phyloP scores from a whole-genome alignment of 148 eudicot species.

The Selenicereus undatus region DNA sequence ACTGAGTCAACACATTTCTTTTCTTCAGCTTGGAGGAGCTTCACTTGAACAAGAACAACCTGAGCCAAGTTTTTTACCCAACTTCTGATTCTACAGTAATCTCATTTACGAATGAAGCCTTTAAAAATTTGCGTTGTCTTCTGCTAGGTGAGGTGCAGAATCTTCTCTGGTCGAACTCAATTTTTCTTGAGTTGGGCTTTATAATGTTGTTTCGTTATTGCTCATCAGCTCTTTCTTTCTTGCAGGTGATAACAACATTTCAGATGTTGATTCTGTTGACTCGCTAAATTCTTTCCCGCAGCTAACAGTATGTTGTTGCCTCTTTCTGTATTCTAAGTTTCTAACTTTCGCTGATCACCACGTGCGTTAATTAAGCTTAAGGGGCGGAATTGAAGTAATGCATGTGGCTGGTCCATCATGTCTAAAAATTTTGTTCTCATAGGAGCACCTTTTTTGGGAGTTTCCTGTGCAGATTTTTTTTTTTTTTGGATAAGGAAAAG shows the following conservation, averaged over 20 bases:
- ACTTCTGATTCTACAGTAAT: conserved; percentile 25
- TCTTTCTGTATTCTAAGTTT: conserved; percentile 4
- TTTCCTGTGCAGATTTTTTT: neutral
- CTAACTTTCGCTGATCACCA: neutral
- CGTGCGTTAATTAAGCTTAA: neutral
- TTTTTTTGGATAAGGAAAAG: too few species aligned
- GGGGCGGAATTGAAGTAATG: neutral
- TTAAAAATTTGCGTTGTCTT: conserved; percentile 63
- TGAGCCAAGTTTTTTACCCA: conserved; percentile 58
- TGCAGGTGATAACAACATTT: conserved; percentile 76
- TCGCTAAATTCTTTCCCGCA: conserved; percentile 71
- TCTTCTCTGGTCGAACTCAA: neutral
- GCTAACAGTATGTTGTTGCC: conserved; percentile 44
- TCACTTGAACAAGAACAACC: conserved; percentile 68
- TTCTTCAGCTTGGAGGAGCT: conserved; percentile 75
- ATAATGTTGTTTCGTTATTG: conserved; percentile 1
- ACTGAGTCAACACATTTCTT: conserved; percentile 13
- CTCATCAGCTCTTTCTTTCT: conserved; percentile 14
- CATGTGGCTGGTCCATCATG: neutral
- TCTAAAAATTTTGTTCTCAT: neutral
- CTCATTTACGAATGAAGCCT: conserved; percentile 36
- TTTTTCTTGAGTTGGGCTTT: conserved; percentile 8
- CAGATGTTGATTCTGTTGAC: conserved; percentile 66
- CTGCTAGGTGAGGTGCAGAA: conserved; percentile 57
- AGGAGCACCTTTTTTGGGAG: neutral